Evolutionary conservation across 805 yeast genomes (phyloP).

Genomic region (Candida ficus): DNA sequence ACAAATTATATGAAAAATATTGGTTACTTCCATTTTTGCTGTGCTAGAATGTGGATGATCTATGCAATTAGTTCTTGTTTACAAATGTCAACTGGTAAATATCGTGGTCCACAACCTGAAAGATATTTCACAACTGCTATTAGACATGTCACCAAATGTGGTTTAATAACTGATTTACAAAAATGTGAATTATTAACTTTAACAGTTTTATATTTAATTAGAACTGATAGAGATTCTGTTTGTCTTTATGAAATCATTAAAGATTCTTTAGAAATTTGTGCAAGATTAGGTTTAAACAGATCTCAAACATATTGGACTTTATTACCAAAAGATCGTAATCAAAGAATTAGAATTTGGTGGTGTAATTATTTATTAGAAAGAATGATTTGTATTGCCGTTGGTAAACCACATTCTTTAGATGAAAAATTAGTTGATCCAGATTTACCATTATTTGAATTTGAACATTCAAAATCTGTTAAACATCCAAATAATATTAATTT

Average conservation of each 20-base stretch:
- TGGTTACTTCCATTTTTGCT: slow-evolving; percentile 44
- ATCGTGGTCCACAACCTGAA: slow-evolving; percentile 49
- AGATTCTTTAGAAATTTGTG: slow-evolving; percentile 46
- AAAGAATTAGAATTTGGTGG: slow-evolving; percentile 56
- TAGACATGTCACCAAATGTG: slow-evolving; percentile 46
- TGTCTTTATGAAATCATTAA: slow-evolving; percentile 47
- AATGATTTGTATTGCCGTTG: slow-evolving; percentile 56
- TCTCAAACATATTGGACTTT: slow-evolving; percentile 29
- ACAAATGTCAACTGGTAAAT: slow-evolving; percentile 51
- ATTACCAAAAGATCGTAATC: slow-evolving; percentile 27
- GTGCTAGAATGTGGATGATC: slow-evolving; percentile 53
- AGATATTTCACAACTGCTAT: slow-evolving; percentile 56
- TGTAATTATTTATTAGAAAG: slow-evolving; percentile 58
- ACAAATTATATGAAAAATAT: slow-evolving; percentile 32
- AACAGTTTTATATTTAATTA: slow-evolving; percentile 48
- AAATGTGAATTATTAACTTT: slow-evolving; percentile 49
- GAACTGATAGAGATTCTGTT: slow-evolving; percentile 57
- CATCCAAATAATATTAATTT: slow-evolving; percentile 28
- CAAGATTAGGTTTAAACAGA: slow-evolving; percentile 32
- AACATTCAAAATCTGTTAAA: slow-evolving; percentile 30
- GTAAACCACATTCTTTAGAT: slow-evolving; percentile 48
- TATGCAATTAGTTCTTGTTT: slow-evolving; percentile 48
- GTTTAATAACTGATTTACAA: slow-evolving; percentile 34
- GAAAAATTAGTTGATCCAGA: slow-evolving; percentile 45
- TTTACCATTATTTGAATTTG: slow-evolving; percentile 46